Evolutionary conservation across 257 asterid species (phyloP), one percentile per base, ranked within the genome.

Genomic region (Nicotiana tabacum): DNA sequence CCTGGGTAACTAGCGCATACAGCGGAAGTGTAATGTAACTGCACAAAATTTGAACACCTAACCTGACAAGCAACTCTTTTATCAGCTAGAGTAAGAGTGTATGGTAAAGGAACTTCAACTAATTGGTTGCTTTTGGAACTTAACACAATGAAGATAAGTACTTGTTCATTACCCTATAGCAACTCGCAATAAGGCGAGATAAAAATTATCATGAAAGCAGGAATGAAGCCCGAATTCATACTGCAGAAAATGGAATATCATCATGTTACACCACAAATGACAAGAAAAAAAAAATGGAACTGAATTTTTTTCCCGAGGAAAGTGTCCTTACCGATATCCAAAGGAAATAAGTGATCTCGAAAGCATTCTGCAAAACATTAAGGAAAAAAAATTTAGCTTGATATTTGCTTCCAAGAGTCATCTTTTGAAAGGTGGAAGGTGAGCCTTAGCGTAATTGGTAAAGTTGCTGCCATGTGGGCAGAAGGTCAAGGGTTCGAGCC

Each of bases 1-100:
- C 99, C 98, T 96, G 99, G 77, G 99, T 94, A 15, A 96, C 99
- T 0, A 96, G 97, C 27, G 99, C 98, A 82, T 96, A 94, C 51
- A 96, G 91, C 2, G 99, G 99, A 82, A 96, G 99, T 35, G 99
- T 96, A 12, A 94, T 90, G 89, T 94, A 96, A 83, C 99, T 96
- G 92, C 97, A 93, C 78, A 96, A 18, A 67, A 96, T 76, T 82
- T 96, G 98, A 35, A 93, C 96, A 37, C 88, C 90, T 24, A 90
- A 9, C 91, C 99, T 96, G 96, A 77, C 80, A 86, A 74, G 66
- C 39, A 66, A 64, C 66, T 57, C 55, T n/a, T 10, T 6, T 76
- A 16, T 53, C 65, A 67, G 77, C 30, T 55, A 53, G 53, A 77
- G 17, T 55, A 16, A 78, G 9, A n/a, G 30, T 13, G 51, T 33